phyloP scores from a whole-genome alignment of 805 yeast genomes.

The Torulaspora gathmanii region DNA sequence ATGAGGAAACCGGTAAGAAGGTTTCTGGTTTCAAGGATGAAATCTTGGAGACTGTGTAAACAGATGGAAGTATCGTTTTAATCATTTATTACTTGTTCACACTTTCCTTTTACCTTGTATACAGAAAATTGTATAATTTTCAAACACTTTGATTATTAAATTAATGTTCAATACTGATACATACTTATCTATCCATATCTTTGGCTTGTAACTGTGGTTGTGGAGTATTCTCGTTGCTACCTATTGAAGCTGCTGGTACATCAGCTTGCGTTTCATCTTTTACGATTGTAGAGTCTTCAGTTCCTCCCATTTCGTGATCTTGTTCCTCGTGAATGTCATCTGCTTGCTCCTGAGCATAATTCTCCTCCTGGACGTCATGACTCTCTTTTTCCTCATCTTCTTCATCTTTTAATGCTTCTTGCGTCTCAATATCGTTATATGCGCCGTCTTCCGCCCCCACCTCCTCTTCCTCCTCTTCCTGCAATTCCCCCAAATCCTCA shows the following conservation, averaged over 20 bases:
- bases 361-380: neutral
- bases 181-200: neutral
- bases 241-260: neutral
- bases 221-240: neutral
- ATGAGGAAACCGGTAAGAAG: conserved; percentile 97
- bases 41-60: conserved; percentile 93
- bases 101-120: conserved; percentile 16
- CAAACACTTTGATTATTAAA: conserved; percentile 14
- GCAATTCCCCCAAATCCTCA: no score
- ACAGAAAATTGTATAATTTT: conserved; percentile 16
- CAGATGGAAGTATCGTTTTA: conserved; percentile 12
- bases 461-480: conserved; percentile 2
- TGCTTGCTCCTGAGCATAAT: neutral
- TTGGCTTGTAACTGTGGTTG: neutral
- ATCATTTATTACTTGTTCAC: conserved; percentile 7
- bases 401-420: neutral
- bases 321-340: neutral
- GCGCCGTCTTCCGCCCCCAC: conserved; percentile 2
- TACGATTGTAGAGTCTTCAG: conserved; percentile 1
- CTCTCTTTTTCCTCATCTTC: neutral
- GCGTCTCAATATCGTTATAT: conserved; percentile 2
- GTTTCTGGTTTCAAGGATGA: conserved; percentile 97
- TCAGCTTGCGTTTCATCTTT: neutral
- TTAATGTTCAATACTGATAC: neutral
- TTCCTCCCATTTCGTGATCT: neutral